Evolutionary conservation across 2,329 filamentous ascomycete species (phyloP).

Genomic region (Sporothrix phasma): DNA sequence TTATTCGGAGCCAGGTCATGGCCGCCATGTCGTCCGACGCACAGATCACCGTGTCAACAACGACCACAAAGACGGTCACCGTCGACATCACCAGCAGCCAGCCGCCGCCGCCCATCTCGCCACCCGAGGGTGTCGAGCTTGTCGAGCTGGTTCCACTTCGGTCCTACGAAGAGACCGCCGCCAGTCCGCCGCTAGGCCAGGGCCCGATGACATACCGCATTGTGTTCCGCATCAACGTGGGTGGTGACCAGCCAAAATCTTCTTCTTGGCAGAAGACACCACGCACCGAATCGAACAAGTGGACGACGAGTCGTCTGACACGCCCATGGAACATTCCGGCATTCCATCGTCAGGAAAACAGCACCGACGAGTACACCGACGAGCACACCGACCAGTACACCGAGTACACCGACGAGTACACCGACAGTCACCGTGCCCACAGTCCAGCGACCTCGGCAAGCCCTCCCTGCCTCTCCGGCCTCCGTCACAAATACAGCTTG

Average conservation of each 20-base stretch:
- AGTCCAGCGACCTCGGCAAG: neutral
- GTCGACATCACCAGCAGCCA: constrained; percentile 51
- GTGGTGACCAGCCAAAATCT: neutral
- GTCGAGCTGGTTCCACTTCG: constrained; percentile 37
- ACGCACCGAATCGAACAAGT: constrained; percentile 17
- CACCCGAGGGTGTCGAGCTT: constrained; percentile 49
- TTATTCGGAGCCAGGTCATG: constrained; percentile 44
- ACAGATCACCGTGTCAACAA: constrained; percentile 48
- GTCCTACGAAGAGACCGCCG: constrained; percentile 20
- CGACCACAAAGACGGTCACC: constrained; percentile 53
- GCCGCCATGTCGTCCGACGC: constrained; percentile 45
- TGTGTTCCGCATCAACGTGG: constrained; percentile 39
- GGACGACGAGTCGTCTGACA: constrained; percentile 24
- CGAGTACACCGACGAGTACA: neutral
- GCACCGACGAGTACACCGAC: neutral
- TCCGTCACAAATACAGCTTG: no score
- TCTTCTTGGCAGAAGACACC: neutral
- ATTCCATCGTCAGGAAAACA: neutral
- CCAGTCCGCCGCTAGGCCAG: constrained; percentile 4
- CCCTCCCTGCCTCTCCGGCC: neutral
- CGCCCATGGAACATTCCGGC: neutral
- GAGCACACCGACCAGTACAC: neutral
- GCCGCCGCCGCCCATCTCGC: constrained; percentile 39
- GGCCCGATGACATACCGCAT: constrained; percentile 38
- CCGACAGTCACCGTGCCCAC: neutral